These are phyloP conservation scores for Globisporangium spiculum DNA, from an alignment of 352 stramenopile genomes.

Conservation along the genomic window DNA sequence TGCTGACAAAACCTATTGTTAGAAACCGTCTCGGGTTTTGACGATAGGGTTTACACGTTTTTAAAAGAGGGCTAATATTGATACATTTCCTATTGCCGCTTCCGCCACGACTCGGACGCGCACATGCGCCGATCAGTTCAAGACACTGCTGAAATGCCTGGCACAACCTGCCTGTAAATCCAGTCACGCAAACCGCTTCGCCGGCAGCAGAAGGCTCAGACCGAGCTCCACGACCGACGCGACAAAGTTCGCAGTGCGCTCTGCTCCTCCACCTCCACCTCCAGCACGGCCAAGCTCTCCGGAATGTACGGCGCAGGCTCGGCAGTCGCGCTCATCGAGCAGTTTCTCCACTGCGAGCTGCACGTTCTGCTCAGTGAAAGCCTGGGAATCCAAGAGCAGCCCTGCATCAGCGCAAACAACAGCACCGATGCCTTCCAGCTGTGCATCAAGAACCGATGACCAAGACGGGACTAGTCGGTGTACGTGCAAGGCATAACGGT, in stretches of 20 bases:
- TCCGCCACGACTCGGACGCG: too few species aligned
- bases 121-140: too few species aligned
- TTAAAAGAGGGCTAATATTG: too few species aligned
- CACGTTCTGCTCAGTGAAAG: constrained; percentile 36
- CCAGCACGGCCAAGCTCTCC: constrained; percentile 60
- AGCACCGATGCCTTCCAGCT: constrained; percentile 65
- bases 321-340: constrained; percentile 35
- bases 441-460: background rate
- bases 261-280: constrained; percentile 37
- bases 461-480: background rate
- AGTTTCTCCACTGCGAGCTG: constrained; percentile 34
- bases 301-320: constrained; percentile 35
- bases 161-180: background rate
- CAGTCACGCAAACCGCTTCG: constrained; percentile 18
- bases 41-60: too few species aligned
- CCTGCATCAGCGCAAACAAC: constrained; percentile 55
- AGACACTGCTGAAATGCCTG: background rate
- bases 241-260: constrained; percentile 53
- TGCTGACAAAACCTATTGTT: too few species aligned
- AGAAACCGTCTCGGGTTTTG: too few species aligned
- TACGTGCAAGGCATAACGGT: background rate
- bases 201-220: constrained; percentile 45
- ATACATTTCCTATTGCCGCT: too few species aligned
- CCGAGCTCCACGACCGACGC: constrained; percentile 55
- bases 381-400: constrained; percentile 29